Base-by-base conservation (phyloP, 2,329 filamentous ascomycete genomes). In the Colletotrichum spaethianum region DNA sequence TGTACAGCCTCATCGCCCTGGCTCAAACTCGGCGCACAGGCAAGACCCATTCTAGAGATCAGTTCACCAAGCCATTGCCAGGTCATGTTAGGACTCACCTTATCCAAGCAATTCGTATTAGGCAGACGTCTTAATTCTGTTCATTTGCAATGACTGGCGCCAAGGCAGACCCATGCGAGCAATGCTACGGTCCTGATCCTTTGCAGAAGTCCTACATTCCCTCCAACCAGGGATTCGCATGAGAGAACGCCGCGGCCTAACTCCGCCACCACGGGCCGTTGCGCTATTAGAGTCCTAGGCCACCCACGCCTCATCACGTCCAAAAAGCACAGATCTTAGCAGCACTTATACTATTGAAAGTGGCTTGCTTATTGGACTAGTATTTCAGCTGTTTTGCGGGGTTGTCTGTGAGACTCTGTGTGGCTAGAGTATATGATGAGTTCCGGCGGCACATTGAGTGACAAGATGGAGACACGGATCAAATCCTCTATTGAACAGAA, bases 211-310 rank as follows among this genome's bases (percentile, higher is more conserved):
- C 67, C 63, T 67, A 42, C 18, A 18, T 28, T 3, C 31, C 26
- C 28, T 33, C 26, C 26, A 2, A 14, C 5, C 28, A 57, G 28
- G 28, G 50, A 7, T 46, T 42, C n/a, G 23, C 28, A 33, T 28
- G 28, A 53, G 36, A 26, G 26, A 31, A 31, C 36, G 50, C 6
- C 52, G 60, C 60, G 40, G 42, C 42, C 38, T 18, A 23, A 38
- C 67, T 70, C 46, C 67, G 55, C 67, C 67, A 66, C 65, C 38
- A 36, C 48, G 23, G 4, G 3, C 16, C 12, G 61, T 33, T 2
- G 40, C 44, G 63, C 62, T 55, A 56, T 61, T 67, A 40, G 4
- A 62, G 67, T 61, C 67, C 62, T 66, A 65, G n/a, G 9, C 16
- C 31, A 16, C 26, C 50, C 28, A 7, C 50, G 50, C 50, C 50